Conservation (phyloP, 139 green algal species). For the Chlorella sp. region DNA sequence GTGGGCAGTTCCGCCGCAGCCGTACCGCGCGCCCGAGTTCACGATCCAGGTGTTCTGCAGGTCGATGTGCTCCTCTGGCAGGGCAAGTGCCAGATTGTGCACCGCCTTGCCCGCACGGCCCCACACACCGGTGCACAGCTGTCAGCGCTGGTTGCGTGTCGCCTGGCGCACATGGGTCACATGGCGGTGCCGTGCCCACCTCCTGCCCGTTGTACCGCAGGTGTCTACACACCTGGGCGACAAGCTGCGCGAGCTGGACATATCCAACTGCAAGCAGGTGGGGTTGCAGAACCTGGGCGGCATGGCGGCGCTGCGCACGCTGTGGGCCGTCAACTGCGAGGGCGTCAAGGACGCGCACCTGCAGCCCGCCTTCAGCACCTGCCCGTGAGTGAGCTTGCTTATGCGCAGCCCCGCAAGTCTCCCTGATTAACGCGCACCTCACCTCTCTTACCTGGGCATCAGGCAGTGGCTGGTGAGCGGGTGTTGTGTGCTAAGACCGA, state of each 20-base stretch:
- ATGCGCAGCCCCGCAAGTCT: not conserved
- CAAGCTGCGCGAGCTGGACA: not conserved
- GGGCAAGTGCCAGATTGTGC: too few relatives aligned
- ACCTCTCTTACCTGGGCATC: not conserved
- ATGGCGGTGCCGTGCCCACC: too few relatives aligned
- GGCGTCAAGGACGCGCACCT: not conserved
- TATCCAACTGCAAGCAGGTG: not conserved
- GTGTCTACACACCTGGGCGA: too few relatives aligned
- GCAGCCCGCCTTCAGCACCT: not conserved
- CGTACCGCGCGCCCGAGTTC: too few relatives aligned
- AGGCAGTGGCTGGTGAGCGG: too few relatives aligned
- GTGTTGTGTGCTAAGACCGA: too few relatives aligned
- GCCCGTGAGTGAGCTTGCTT: not conserved
- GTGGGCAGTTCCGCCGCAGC: too few relatives aligned
- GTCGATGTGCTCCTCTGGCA: too few relatives aligned
- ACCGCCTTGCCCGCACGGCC: too few relatives aligned
- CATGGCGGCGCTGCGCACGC: not conserved
- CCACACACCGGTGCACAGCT: not conserved
- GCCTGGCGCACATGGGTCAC: too few relatives aligned
- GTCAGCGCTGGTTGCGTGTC: not conserved
- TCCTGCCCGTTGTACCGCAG: too few relatives aligned
- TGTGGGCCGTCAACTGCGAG: not conserved
- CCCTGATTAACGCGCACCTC: not conserved
- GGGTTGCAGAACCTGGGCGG: not conserved
- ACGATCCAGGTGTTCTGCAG: too few relatives aligned